Evolutionary conservation across 805 yeast genomes (phyloP).

Genomic region (Cyberlindnera misumaiensis): DNA sequence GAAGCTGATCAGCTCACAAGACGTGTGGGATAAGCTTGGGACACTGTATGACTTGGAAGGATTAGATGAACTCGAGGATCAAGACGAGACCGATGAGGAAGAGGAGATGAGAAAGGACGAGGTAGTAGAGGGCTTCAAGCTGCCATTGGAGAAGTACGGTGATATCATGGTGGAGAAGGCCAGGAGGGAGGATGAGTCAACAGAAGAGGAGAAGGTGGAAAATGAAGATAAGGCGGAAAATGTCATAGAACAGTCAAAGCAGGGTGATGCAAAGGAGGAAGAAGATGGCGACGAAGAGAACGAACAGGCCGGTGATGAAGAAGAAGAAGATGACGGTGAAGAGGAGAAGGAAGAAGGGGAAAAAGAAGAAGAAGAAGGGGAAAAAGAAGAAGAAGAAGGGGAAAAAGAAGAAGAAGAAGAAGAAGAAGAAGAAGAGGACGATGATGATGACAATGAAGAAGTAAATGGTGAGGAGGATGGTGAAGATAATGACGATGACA

Average conservation of each 20-base stretch:
- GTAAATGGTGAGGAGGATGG: slow-evolving; percentile 3
- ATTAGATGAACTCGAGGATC: slow-evolving; percentile 48
- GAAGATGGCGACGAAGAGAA: slow-evolving; percentile 4
- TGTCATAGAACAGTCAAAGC: slow-evolving; percentile 12
- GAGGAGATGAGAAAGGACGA: slow-evolving; percentile 3
- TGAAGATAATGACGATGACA: slow-evolving; percentile 4
- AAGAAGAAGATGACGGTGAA: slow-evolving; percentile 4
- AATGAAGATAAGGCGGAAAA: slow-evolving; percentile 10
- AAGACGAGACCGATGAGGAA: slow-evolving; percentile 11
- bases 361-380: slow-evolving; percentile 2
- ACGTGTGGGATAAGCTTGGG: slow-evolving; percentile 52
- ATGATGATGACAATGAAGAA: slow-evolving; percentile 3
- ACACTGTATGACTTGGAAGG: slow-evolving; percentile 49
- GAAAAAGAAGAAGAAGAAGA: slow-evolving; percentile 5
- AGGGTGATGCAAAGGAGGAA: slow-evolving; percentile 2
- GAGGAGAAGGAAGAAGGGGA: slow-evolving; percentile 1
- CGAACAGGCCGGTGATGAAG: slow-evolving; percentile 8
- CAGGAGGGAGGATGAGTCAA: slow-evolving; percentile 2
- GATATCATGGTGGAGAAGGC: slow-evolving; percentile 34
- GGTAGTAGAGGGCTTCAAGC: slow-evolving; percentile 3
- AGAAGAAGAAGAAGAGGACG: slow-evolving; percentile 2
- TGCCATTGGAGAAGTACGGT: slow-evolving; percentile 10
- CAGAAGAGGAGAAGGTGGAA: not conserved
- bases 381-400: not conserved
- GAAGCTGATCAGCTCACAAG: slow-evolving; percentile 33